Evolutionary conservation across 768 basidiomycete genomes (phyloP).

Genomic region (Lactifluus hygrophoroides): DNA sequence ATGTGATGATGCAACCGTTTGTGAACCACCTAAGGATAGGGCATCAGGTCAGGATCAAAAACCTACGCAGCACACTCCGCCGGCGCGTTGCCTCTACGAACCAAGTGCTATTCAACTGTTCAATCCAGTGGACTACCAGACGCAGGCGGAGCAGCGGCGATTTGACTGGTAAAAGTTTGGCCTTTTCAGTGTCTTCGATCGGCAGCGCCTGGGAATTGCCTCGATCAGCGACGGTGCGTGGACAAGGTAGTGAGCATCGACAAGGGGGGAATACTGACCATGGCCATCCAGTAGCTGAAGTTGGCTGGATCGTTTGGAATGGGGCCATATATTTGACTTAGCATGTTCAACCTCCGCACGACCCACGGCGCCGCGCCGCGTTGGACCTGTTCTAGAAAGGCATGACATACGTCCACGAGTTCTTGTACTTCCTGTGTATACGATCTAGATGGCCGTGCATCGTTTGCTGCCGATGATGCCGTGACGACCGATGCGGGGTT

Average conservation of each 20-base stretch:
- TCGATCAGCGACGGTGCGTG: constrained; percentile 2
- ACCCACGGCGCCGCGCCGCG: constrained; percentile 87
- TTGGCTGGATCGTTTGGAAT: constrained; percentile 63
- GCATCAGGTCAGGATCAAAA: constrained; percentile 6
- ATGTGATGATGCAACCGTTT: constrained; percentile 55
- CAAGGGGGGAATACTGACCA: constrained; percentile 33
- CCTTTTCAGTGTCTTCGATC: constrained; percentile 85
- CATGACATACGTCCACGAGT: constrained; percentile 47
- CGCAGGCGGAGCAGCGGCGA: constrained; percentile 70
- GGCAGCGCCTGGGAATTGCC: constrained; percentile 48
- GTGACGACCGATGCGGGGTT: not conserved
- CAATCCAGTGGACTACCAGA: constrained; percentile 92
- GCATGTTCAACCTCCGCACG: constrained; percentile 73
- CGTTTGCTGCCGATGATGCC: not conserved
- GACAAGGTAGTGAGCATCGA: not conserved
- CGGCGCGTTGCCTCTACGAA: constrained; percentile 24
- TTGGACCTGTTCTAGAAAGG: constrained; percentile 52
- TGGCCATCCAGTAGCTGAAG: constrained; percentile 87
- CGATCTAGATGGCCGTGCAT: not conserved
- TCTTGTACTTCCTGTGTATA: constrained; percentile 20
- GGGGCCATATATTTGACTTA: constrained; percentile 67
- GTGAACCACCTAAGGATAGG: constrained; percentile 58
- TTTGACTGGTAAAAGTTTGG: constrained; percentile 76
- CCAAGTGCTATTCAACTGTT: constrained; percentile 57
- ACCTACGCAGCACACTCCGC: not conserved